phyloP scores from a whole-genome alignment of 108 stramenopile species.

The Cyclostephanos tholiformis region DNA sequence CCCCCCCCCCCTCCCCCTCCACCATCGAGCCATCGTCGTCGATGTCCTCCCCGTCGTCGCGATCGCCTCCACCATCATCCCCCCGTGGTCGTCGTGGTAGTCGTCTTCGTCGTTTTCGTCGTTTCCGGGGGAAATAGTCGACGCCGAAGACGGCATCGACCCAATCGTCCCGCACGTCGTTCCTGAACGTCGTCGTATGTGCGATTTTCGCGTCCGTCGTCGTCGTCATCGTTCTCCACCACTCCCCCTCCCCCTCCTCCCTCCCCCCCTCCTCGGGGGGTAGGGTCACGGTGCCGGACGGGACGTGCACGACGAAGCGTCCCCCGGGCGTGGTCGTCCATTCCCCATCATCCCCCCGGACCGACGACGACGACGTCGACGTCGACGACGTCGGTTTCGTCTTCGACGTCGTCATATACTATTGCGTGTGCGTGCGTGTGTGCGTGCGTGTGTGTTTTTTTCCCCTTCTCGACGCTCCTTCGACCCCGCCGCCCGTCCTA shows the following conservation, averaged over 20 bases:
- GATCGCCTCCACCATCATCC: not conserved
- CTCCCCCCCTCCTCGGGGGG: not conserved
- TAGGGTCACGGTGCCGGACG: not conserved
- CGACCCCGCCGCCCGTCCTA: too few relatives aligned
- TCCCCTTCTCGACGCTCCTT: too few relatives aligned
- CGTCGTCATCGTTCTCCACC: not conserved
- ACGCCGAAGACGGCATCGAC: slow-evolving; percentile 79
- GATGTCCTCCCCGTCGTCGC: not conserved
- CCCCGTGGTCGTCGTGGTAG: too few relatives aligned
- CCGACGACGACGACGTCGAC: too few relatives aligned
- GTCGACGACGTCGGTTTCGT: not conserved
- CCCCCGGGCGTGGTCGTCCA: not conserved
- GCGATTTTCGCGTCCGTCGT: too few relatives aligned
- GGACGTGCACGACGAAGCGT: not conserved
- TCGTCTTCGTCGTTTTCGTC: too few relatives aligned
- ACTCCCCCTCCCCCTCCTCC: not conserved
- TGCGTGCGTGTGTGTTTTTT: too few relatives aligned
- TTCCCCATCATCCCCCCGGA: not conserved
- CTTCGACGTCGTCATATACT: not conserved
- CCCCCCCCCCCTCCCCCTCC: slow-evolving; percentile 55
- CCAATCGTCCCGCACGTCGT: slow-evolving; percentile 64
- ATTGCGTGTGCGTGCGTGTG: too few relatives aligned
- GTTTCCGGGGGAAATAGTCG: slow-evolving; percentile 13
- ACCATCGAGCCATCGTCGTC: slow-evolving; percentile 17
- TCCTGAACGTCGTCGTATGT: slow-evolving; percentile 33